Evolutionary conservation across 2,329 filamentous ascomycete species (phyloP).

Genomic region (Colletotrichum chlorophyti): DNA sequence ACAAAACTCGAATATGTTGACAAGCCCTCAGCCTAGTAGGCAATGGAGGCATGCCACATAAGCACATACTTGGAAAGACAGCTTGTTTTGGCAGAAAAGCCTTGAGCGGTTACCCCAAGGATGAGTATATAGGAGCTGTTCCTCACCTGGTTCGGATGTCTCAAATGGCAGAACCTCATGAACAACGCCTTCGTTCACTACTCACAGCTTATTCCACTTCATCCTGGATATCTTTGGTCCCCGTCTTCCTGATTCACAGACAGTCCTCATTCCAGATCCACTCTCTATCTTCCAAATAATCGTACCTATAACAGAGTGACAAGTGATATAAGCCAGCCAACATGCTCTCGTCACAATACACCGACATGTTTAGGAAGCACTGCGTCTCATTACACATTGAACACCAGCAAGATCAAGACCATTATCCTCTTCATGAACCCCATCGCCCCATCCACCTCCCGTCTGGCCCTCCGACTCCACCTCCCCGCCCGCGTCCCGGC

Average conservation of each 20-base stretch:
- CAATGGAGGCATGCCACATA: neutral
- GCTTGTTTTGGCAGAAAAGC: no score
- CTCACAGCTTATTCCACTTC: no score
- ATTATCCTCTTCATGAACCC: neutral
- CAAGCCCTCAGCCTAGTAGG: neutral
- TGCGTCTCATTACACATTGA: neutral
- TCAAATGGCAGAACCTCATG: neutral
- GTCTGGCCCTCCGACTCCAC: slow-evolving; percentile 8
- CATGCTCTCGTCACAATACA: slow-evolving; percentile 1
- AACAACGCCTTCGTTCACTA: neutral
- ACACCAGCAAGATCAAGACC: neutral
- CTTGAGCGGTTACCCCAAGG: no score
- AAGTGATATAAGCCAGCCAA: no score
- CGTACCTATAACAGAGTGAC: neutral
- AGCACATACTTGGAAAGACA: no score
- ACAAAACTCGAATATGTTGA: neutral
- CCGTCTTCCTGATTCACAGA: no score
- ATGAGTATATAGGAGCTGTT: slow-evolving; percentile 17
- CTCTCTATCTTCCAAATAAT: no score
- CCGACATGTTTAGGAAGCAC: neutral
- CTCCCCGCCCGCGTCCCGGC: neutral
- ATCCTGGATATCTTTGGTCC: no score
- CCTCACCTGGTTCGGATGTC: slow-evolving; percentile 5
- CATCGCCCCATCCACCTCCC: neutral
- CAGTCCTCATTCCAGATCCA: no score